Evolutionary conservation across 2,329 filamentous ascomycete genomes (phyloP), one percentile per base, ranked within the genome.

Genomic region (Coniochaeta sp.): DNA sequence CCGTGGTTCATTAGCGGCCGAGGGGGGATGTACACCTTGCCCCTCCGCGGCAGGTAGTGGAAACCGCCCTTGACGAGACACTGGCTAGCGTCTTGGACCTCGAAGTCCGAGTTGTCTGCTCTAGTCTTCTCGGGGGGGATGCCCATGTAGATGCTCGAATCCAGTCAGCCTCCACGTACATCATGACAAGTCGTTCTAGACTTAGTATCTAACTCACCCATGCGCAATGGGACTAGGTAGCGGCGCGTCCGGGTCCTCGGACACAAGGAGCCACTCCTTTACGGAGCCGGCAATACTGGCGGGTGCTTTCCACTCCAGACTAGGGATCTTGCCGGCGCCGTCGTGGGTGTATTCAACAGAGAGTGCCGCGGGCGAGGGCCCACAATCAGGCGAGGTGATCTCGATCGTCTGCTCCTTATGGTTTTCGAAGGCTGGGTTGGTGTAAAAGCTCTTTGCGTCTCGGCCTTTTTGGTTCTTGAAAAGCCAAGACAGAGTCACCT

Each of bases 1-100:
- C 81, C 81, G 64, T 83, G 77, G 28, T 81, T 81, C 58, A 79
- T 65, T 36, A 81, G 68, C 19, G 80, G 79, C 14, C 73, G 68
- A 1, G 81, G 79, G 0, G 76, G 71, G 4, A 76, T 71, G 62
- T 82, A 83, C 0, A 80, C 66, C 4, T 34, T 69, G 0, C 73
- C 73, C 2, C 72, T 68, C 5, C 72, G 66, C 26, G 75, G 81
- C 62, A 72, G 68, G 55, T 78, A 80, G 59, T 74, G 70, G 61
- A 82, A 83, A 0, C 79, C 79, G 0, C 78, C 77, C 50, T 70
- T 72, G 26, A 80, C 64, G 2, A 66, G 62, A 1, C 67, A 70
- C 38, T 66, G 69, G 31, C 55, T 59, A 17, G 65, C 62, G 26
- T 71, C 69, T 19, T 65, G 66, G 44, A 70, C 64, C 31, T 69